Evolutionary conservation across 805 yeast species (phyloP).

Genomic region (Myxozyma udenii): DNA sequence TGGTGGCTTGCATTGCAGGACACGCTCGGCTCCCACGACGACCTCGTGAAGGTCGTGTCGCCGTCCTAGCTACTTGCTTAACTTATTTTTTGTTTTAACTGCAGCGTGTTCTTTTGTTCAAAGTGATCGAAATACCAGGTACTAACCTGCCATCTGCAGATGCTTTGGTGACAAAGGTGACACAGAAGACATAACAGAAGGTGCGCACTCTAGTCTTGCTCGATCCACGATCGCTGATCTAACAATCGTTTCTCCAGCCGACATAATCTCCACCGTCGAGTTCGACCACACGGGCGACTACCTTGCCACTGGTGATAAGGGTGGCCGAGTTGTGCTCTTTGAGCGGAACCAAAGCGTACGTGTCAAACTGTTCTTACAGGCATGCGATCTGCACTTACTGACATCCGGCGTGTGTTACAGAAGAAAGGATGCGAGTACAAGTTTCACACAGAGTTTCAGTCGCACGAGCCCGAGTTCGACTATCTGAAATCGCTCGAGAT

Average conservation of each 20-base stretch:
- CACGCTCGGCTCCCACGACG: no score
- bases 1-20: no score
- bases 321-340: conserved; percentile 94
- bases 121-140: no score
- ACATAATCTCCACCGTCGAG: conserved; percentile 94
- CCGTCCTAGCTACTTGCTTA: not conserved
- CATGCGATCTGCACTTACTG: not conserved
- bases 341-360: conserved; percentile 67
- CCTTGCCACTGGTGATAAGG: conserved; percentile 96
- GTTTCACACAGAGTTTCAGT: conserved; percentile 94
- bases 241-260: conserved; percentile 50
- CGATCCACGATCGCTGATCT: not conserved
- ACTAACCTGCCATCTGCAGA: conserved; percentile 27
- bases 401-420: conserved; percentile 4
- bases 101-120: no score
- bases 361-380: not conserved
- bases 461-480: conserved; percentile 98
- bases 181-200: conserved; percentile 65
- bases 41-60: not conserved
- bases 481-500: conserved; percentile 92
- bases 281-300: conserved; percentile 93
- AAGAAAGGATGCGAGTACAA: conserved; percentile 84
- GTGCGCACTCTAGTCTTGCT: conserved; percentile 13
- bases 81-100: not conserved
- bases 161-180: conserved; percentile 99